Percentiles rank a stretch among this genome's conserved stretches.
Evolutionary conservation across 495 filamentous ascomycete species (phyloP).

Genomic region (Polyplosphaeria fusca): DNA sequence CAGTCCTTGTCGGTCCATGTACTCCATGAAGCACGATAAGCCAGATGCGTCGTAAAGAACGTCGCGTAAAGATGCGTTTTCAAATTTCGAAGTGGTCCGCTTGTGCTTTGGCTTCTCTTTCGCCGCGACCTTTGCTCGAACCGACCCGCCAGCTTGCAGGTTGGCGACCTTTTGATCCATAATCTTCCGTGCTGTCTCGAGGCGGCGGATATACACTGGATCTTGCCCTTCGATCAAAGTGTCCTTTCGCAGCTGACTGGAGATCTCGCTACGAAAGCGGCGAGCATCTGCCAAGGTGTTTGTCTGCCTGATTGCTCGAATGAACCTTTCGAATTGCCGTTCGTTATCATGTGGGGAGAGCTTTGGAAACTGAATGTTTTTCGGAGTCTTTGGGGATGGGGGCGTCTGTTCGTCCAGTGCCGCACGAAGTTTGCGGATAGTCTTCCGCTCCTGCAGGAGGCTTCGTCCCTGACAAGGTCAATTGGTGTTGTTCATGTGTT

Average conservation of each 20-base stretch:
- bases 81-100: slow-evolving; percentile 51
- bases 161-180: slow-evolving; percentile 86
- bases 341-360: slow-evolving; percentile 72
- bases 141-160: slow-evolving; percentile 64
- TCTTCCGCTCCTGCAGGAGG: slow-evolving; percentile 92
- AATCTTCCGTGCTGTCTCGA: slow-evolving; percentile 87
- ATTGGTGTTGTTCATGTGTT: background rate
- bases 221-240: slow-evolving; percentile 74
- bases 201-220: slow-evolving; percentile 74
- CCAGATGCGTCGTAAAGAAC: slow-evolving; percentile 83
- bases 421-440: slow-evolving; percentile 86
- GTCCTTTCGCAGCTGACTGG: slow-evolving; percentile 89
- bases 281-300: slow-evolving; percentile 93
- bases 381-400: slow-evolving; percentile 65
- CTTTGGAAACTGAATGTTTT: slow-evolving; percentile 63
- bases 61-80: slow-evolving; percentile 72
- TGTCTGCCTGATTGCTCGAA: slow-evolving; percentile 81
- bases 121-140: slow-evolving; percentile 40
- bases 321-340: slow-evolving; percentile 88
- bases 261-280: slow-evolving; percentile 83
- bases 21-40: slow-evolving; percentile 98
- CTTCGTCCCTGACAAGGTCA: slow-evolving; percentile 58
- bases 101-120: slow-evolving; percentile 29
- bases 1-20: slow-evolving; percentile 87
- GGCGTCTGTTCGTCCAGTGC: slow-evolving; percentile 95